phyloP scores from a whole-genome alignment of 2,329 filamentous ascomycete species.

The Ophiostoma quercus region DNA sequence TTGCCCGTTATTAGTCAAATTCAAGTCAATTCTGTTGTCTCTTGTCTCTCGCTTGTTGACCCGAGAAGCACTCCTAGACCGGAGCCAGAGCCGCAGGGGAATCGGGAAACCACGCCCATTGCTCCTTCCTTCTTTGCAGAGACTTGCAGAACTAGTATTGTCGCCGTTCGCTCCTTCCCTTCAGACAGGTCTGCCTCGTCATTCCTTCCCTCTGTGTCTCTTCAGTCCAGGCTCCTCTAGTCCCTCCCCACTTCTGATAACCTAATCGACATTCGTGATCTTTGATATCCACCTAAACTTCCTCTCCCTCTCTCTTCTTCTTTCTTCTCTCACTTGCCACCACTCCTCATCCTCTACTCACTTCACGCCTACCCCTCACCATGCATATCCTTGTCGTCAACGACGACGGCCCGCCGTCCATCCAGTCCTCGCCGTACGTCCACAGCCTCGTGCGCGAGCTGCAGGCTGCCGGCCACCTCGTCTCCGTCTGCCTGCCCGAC shows the following conservation, averaged over 20 bases:
- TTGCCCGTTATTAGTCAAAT: background rate
- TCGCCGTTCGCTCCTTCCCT: background rate
- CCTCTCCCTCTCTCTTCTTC: background rate
- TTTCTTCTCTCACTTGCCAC: background rate
- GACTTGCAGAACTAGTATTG: background rate
- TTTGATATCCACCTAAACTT: background rate
- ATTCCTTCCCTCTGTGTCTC: background rate
- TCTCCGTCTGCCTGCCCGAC: conserved; percentile 87
- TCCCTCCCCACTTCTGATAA: conserved; percentile 6
- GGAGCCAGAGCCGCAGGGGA: conserved; percentile 2
- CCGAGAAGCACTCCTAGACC: background rate
- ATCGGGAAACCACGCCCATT: background rate
- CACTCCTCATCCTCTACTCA: background rate
- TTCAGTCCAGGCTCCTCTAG: background rate
- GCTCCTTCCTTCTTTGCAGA: background rate
- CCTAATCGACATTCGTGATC: conserved; percentile 12
- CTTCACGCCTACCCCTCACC: conserved; percentile 17
- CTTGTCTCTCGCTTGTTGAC: background rate
- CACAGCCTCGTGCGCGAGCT: conserved; percentile 67
- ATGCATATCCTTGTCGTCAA: conserved; percentile 67
- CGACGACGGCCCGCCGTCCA: conserved; percentile 75
- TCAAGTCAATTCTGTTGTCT: background rate
- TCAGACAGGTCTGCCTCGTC: background rate
- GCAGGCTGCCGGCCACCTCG: conserved; percentile 70
- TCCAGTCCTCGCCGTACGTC: conserved; percentile 73